Percentiles rank a stretch among this genome's conserved stretches.
phyloP scores from a whole-genome alignment of 1,284 basidiomycete genomes.

The Thelephora terrestris region DNA sequence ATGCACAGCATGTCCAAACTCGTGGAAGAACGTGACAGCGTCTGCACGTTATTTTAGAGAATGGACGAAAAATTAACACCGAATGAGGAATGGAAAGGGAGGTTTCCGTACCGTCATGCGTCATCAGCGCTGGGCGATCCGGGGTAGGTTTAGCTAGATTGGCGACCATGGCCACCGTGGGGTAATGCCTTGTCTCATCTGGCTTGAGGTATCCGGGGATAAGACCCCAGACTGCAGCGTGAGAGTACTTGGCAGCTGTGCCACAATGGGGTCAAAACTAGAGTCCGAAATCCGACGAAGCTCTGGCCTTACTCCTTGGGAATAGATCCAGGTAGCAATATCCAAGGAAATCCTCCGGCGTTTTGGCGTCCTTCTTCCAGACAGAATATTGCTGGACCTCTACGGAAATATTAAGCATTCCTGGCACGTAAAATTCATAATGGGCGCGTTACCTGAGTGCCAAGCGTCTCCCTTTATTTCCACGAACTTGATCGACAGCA shows the following conservation, averaged over 20 bases:
- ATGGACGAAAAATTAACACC: too few relatives aligned
- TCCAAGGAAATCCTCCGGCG: constrained; percentile 62
- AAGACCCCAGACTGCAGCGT: constrained; percentile 79
- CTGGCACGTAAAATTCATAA: background rate
- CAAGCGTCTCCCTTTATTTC: constrained; percentile 52
- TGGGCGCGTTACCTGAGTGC: constrained; percentile 52
- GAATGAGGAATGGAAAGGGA: too few relatives aligned
- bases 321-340: constrained; percentile 83
- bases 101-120: constrained; percentile 36
- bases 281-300: constrained; percentile 80
- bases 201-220: constrained; percentile 46
- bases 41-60: constrained; percentile 26
- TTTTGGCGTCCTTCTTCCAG: constrained; percentile 67
- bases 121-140: constrained; percentile 73
- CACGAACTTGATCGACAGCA: constrained; percentile 67
- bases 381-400: constrained; percentile 75
- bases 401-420: constrained; percentile 14
- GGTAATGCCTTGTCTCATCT: constrained; percentile 57
- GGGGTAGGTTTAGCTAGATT: constrained; percentile 79
- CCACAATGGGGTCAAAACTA: constrained; percentile 22
- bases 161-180: constrained; percentile 74
- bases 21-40: constrained; percentile 73
- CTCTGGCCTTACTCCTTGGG: constrained; percentile 57
- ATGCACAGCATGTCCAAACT: constrained; percentile 86
- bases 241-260: constrained; percentile 68